Evolutionary conservation across 1,284 basidiomycete species (phyloP).

Genomic region (Sphagnurus paluster): DNA sequence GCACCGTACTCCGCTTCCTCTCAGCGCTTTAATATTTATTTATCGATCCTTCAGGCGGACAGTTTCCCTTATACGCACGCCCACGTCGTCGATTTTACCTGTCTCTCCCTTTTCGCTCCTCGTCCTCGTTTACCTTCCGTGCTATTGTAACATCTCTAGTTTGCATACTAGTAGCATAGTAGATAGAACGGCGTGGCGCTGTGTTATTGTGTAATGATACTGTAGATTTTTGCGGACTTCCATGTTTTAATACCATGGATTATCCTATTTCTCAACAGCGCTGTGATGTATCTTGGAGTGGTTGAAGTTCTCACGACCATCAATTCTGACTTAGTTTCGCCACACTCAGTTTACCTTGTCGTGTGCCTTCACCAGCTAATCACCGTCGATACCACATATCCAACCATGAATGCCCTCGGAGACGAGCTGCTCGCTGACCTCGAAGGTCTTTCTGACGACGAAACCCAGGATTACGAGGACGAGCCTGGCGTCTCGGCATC

Average conservation of each 20-base stretch:
- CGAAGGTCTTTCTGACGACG: constrained; percentile 71
- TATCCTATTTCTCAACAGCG: too few species aligned
- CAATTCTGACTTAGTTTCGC: too few species aligned
- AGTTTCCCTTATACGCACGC: background rate
- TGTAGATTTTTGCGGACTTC: too few species aligned
- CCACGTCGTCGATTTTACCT: background rate
- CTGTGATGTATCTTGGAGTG: too few species aligned
- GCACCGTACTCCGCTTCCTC: background rate
- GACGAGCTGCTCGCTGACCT: constrained; percentile 90
- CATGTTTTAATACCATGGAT: too few species aligned
- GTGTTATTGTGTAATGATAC: too few species aligned
- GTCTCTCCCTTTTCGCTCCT: background rate
- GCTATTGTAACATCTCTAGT: too few species aligned
- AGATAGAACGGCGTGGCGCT: too few species aligned
- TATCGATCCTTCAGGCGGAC: constrained; percentile 13
- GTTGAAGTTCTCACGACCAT: too few species aligned
- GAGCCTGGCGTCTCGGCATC: constrained; percentile 23
- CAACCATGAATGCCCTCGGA: constrained; percentile 67
- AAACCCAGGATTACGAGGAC: constrained; percentile 56
- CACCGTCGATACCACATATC: background rate
- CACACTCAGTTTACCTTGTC: too few species aligned
- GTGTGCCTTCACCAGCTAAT: background rate
- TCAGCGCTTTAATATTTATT: constrained; percentile 9
- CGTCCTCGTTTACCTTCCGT: background rate
- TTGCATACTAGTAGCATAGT: too few species aligned